phyloP scores from a whole-genome alignment of 179 eudicot species.

The Dionaea muscipula region DNA sequence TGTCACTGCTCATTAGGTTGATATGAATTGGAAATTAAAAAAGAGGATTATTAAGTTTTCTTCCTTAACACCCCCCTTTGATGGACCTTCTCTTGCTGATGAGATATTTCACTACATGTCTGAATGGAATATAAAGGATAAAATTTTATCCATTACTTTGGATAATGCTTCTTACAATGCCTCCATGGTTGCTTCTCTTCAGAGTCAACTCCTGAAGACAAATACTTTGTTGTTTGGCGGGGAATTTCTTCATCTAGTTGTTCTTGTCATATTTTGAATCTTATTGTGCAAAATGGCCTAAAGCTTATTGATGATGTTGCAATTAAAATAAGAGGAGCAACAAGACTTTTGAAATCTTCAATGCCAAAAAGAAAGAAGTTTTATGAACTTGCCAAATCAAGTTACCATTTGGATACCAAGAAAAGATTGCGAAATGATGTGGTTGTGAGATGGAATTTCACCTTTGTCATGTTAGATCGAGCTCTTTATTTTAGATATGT shows the following conservation, averaged over 20 bases:
- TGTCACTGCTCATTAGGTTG: conserved; percentile 9
- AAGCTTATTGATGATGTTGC: conserved; percentile 1
- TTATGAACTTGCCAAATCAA: conserved; percentile 5
- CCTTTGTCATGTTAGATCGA: background rate
- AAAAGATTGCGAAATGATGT: conserved; percentile 6
- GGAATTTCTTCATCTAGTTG: conserved; percentile 1
- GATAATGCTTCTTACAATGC: conserved; percentile 15
- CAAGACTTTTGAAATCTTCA: conserved; percentile 1
- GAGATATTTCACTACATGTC: conserved; percentile 8
- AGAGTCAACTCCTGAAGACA: background rate
- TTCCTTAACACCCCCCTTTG: conserved; percentile 6
- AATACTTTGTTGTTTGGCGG: background rate
- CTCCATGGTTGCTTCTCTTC: background rate
- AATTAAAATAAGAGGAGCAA: conserved; percentile 1
- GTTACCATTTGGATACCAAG: background rate
- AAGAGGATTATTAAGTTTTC: conserved; percentile 12
- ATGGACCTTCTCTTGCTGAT: conserved; percentile 7
- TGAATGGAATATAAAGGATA: conserved; percentile 10
- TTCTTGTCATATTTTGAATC: conserved; percentile 9
- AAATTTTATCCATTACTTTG: conserved; percentile 10
- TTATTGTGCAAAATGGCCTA: conserved; percentile 9
- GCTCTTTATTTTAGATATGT: conserved; percentile 8
- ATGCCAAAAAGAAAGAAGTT: conserved; percentile 2
- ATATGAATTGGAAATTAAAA: conserved; percentile 14
- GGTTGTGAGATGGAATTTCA: conserved; percentile 7